Evolutionary conservation across 2,329 filamentous ascomycete species (phyloP).

Genomic region (Bimuria novae-zelandiae): DNA sequence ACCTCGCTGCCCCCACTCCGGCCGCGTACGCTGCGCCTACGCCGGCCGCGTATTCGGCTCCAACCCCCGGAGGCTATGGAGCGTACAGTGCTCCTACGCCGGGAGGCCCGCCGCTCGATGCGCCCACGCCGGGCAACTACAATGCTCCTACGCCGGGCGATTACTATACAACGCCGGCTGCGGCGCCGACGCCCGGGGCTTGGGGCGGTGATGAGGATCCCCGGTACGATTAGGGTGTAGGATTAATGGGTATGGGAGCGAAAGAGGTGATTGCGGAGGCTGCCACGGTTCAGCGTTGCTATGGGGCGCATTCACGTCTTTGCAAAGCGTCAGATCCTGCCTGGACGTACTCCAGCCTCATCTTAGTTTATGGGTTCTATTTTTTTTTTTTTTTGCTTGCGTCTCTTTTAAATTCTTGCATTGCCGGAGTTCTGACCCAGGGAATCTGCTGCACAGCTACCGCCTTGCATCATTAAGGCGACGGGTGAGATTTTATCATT

Average conservation of each 20-base stretch:
- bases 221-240: constrained; percentile 20
- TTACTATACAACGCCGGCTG: constrained; percentile 40
- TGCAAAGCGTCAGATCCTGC: no score
- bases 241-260: background rate
- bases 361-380: no score
- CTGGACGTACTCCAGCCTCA: no score
- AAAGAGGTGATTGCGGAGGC: no score
- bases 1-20: constrained; percentile 38
- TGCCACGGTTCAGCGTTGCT: no score
- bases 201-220: constrained; percentile 39
- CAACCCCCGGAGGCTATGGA: constrained; percentile 42
- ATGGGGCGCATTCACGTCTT: no score
- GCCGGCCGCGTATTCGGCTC: constrained; percentile 43
- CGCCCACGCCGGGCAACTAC: constrained; percentile 47
- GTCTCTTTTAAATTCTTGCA: background rate
- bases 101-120: constrained; percentile 43
- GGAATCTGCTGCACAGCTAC: background rate
- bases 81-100: constrained; percentile 45
- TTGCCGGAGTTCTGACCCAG: background rate
- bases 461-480: background rate
- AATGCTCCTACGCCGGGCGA: constrained; percentile 45
- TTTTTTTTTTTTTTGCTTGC: constrained; percentile 53
- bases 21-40: constrained; percentile 43
- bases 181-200: constrained; percentile 64
- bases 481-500: background rate